These are phyloP conservation scores for Niebla homalea DNA, from an alignment of 495 filamentous ascomycete genomes.

Conservation along the genomic window DNA sequence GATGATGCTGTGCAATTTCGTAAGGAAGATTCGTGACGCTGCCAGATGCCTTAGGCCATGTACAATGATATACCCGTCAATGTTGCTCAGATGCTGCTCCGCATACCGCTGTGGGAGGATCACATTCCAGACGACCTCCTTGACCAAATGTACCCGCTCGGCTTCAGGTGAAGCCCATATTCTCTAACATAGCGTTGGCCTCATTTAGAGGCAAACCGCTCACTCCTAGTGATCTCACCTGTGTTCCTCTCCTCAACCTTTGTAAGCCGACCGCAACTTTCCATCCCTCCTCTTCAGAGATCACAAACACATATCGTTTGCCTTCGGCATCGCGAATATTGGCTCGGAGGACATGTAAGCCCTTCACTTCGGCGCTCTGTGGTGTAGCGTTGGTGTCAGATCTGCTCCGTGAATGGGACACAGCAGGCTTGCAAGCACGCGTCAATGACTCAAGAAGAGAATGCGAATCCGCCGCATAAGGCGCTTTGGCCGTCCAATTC, in stretches of 20 bases:
- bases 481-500: constrained; percentile 30
- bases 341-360: constrained; percentile 69
- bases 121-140: constrained; percentile 12
- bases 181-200: constrained; percentile 44
- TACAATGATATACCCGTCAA: neutral
- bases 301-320: constrained; percentile 68
- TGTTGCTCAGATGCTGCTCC: neutral
- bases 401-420: constrained; percentile 14
- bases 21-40: constrained; percentile 1
- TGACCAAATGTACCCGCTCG: neutral
- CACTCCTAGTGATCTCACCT: constrained; percentile 54
- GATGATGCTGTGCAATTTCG: neutral
- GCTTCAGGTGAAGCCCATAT: constrained; percentile 42
- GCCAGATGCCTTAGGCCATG: neutral
- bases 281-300: constrained; percentile 78
- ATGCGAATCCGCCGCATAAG: constrained; percentile 50
- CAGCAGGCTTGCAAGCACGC: constrained; percentile 43
- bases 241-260: constrained; percentile 55
- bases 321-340: constrained; percentile 73
- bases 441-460: constrained; percentile 43
- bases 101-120: neutral
- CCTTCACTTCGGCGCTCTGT: constrained; percentile 43
- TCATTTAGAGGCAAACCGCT: constrained; percentile 46
- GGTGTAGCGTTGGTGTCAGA: constrained; percentile 22
- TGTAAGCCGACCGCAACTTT: constrained; percentile 78